These are phyloP conservation scores for Tricharina praecox DNA, from an alignment of 495 filamentous ascomycete genomes.

Conservation along the genomic window DNA sequence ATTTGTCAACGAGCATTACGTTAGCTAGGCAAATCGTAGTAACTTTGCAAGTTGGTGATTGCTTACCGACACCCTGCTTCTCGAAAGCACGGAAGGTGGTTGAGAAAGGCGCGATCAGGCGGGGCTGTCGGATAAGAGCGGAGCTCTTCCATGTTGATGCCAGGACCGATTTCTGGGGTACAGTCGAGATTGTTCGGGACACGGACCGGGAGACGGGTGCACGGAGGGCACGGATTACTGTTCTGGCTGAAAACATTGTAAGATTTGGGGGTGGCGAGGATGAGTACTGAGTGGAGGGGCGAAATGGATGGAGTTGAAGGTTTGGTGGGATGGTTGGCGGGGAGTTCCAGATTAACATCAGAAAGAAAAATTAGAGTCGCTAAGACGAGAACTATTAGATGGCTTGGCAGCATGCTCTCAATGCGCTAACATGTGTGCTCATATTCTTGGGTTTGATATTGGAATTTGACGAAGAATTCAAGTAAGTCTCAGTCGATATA, in stretches of 20 bases:
- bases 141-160: slow-evolving; percentile 3
- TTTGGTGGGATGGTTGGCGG: not conserved
- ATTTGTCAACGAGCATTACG: too few species aligned
- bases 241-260: slow-evolving; percentile 20
- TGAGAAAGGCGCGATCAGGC: slow-evolving; percentile 15
- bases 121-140: slow-evolving; percentile 1
- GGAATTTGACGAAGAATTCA: not conserved
- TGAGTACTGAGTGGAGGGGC: not conserved
- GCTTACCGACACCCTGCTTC: slow-evolving; percentile 30
- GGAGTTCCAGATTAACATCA: not conserved
- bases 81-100: slow-evolving; percentile 12
- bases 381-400: not conserved
- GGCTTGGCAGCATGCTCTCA: not conserved
- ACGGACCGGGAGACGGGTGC: slow-evolving; percentile 9
- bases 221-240: slow-evolving; percentile 11
- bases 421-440: too few species aligned
- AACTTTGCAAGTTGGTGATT: not conserved
- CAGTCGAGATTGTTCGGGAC: slow-evolving; percentile 9
- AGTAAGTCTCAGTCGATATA: not conserved
- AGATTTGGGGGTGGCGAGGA: not conserved
- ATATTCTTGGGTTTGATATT: not conserved
- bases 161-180: slow-evolving; percentile 6
- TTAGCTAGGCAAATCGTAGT: not conserved
- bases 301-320: slow-evolving; percentile 1
- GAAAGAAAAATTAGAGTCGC: slow-evolving; percentile 9